Base-by-base conservation (phyloP, 345 rosid species). In the Pistacia integerrima region DNA sequence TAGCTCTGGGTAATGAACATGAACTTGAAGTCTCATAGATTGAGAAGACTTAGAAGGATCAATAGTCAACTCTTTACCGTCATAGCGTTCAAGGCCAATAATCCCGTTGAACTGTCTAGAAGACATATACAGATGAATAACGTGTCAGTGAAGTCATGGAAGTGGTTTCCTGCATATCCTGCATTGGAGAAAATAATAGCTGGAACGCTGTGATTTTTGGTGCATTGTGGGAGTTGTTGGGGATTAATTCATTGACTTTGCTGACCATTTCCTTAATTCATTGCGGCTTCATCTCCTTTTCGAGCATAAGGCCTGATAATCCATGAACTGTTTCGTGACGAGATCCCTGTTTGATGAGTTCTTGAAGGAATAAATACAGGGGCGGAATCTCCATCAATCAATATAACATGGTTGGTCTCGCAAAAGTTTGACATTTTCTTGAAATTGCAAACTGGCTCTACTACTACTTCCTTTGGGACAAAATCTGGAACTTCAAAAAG, bases 151-250 rank as follows among this genome's bases (percentile, higher is more conserved):
- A 92, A 93, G 74, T 87, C 93, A 17, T 93, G 98, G 65, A 85
- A 93, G 72, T 92, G 85, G 83, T 95, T 95, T n/a, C 90, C 88
- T 5, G 94, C 35, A 74, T 85, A 93, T 28, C 96, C 98, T 49
- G 89, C 94, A 4, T 72, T 74, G 18, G 98, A 95, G 74, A 95
- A 95, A 4, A 92, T 82, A 25, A 93, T 51, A 35, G 88, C 93
- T 0, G 97, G 89, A 70, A 90, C 84, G 41, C 73, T 86, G 70
- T 87, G 90, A 76, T 63, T 69, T 41, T 51, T 41, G 18, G 73
- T 77, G 82, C 91, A 86, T 16, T 48, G 36, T 13, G 83, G 86
- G 66, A 30, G 74, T 61, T 60, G 74, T 62, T 57, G 33, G 44
- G 62, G 78, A 67, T 74, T 9, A 36, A 55, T 25, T 33, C 13